A percentile compares a stretch with the other conserved stretches of the same genome.
These are phyloP conservation scores for Phytophthora sp. DNA, from an alignment of 352 stramenopile genomes.

Conservation along the genomic window DNA sequence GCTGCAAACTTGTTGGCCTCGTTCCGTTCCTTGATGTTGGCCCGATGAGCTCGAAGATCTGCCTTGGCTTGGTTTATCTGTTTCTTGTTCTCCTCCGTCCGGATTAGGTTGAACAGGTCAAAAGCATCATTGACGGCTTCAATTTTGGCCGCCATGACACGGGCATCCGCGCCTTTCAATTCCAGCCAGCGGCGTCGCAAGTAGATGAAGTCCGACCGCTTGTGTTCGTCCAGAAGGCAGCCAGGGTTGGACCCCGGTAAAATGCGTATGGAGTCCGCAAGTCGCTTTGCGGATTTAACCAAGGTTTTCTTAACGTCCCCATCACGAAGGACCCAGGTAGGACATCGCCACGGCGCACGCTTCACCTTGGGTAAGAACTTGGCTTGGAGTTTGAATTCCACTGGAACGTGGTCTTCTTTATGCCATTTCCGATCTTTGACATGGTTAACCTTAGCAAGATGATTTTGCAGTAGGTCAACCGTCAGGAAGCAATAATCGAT, in stretches of 20 bases:
- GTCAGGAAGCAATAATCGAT: conserved; percentile 25
- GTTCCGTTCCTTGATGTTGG: not conserved
- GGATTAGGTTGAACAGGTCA: not conserved
- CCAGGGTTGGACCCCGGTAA: conserved; percentile 18
- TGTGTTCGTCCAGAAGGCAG: conserved; percentile 19
- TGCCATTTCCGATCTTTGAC: conserved; percentile 18
- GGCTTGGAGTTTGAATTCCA: not conserved
- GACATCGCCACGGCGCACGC: not conserved
- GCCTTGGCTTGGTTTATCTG: not conserved
- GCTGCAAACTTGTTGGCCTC: conserved; percentile 19
- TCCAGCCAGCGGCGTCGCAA: conserved; percentile 4
- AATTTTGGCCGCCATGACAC: not conserved
- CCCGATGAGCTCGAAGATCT: not conserved
- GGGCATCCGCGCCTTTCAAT: not conserved
- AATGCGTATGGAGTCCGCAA: not conserved
- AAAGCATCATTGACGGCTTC: conserved; percentile 2
- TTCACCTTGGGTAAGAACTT: not conserved
- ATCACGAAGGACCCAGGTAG: conserved; percentile 3
- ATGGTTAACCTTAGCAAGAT: conserved; percentile 5
- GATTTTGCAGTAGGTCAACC: conserved; percentile 7
- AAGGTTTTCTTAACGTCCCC: not conserved
- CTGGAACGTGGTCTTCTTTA: conserved; percentile 17
- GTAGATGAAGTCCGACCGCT: conserved; percentile 18
- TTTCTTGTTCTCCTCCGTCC: not conserved
- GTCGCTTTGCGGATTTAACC: not conserved